These are phyloP conservation scores for Thelonectria rubi DNA, from an alignment of 2,329 filamentous ascomycete species.

Conservation along the genomic window DNA sequence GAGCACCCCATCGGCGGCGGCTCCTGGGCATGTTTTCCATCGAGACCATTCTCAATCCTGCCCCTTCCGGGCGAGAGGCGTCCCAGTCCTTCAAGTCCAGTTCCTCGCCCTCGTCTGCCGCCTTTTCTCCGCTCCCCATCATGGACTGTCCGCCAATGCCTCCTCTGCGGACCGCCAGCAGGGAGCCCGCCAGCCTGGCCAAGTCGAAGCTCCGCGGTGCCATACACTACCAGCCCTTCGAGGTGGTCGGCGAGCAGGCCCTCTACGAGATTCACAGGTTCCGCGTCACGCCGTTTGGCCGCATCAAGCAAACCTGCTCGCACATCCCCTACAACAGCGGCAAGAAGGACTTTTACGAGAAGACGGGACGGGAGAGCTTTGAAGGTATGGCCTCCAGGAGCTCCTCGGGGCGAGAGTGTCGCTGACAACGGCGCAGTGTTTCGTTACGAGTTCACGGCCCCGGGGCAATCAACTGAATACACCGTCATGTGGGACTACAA, in stretches of 20 bases:
- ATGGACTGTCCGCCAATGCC: conserved; percentile 28
- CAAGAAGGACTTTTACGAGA: conserved; percentile 87
- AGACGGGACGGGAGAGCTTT: conserved; percentile 87
- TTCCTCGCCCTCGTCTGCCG: conserved; percentile 41
- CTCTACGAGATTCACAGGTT: conserved; percentile 69
- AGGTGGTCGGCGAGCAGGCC: conserved; percentile 68
- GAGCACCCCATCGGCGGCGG: conserved; percentile 22
- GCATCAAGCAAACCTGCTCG: conserved; percentile 68
- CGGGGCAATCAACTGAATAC: conserved; percentile 72
- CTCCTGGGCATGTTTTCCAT: conserved; percentile 67
- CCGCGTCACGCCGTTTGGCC: conserved; percentile 70
- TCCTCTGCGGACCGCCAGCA: conserved; percentile 46
- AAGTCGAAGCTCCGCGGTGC: conserved; percentile 71
- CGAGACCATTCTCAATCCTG: conserved; percentile 72
- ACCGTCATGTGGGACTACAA: conserved; percentile 98
- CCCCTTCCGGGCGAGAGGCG: conserved; percentile 54
- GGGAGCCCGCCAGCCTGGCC: conserved; percentile 57
- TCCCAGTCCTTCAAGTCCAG: conserved; percentile 49
- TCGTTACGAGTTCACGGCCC: conserved; percentile 77
- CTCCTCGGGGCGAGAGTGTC: background rate
- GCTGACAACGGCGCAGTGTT: conserved; percentile 32
- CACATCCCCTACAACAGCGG: conserved; percentile 95
- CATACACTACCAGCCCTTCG: conserved; percentile 78
- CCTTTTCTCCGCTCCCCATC: conserved; percentile 19
- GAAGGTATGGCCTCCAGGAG: conserved; percentile 68